phyloP scores from a whole-genome alignment of 441 rosid genomes.

The Breynia disticha region DNA sequence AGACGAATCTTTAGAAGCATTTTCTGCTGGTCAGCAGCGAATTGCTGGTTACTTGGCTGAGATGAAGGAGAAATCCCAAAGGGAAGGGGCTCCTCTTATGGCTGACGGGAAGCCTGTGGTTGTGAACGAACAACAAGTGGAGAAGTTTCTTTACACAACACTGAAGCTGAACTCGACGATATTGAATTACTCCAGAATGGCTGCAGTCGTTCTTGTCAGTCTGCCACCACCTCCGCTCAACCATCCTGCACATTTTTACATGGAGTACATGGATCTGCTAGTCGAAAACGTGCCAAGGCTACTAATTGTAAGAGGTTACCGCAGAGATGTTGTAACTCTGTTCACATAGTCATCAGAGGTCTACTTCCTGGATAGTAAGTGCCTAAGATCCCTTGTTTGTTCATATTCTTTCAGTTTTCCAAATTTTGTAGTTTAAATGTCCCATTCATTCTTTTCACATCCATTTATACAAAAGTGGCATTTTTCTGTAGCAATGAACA shows the following conservation, averaged over 20 bases:
- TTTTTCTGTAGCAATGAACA: neutral
- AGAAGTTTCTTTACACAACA: conserved; percentile 84
- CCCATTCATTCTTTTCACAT: neutral
- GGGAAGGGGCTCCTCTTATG: conserved; percentile 36
- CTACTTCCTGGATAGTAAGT: neutral
- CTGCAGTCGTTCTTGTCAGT: conserved; percentile 94
- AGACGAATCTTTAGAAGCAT: conserved; percentile 82
- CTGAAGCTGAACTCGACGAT: conserved; percentile 89
- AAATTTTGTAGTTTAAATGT: neutral
- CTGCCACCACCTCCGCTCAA: conserved; percentile 76
- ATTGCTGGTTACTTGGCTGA: conserved; percentile 57
- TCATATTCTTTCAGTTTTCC: neutral
- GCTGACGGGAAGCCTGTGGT: conserved; percentile 71
- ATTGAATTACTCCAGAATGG: conserved; percentile 85
- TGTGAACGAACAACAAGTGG: conserved; percentile 84
- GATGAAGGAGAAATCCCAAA: conserved; percentile 47
- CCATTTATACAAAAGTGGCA: neutral
- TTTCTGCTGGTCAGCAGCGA: conserved; percentile 65
- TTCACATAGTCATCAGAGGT: conserved; percentile 45
- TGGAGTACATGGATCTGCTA: conserved; percentile 98
- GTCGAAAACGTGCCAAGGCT: conserved; percentile 91
- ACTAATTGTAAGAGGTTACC: conserved; percentile 95
- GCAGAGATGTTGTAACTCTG: conserved; percentile 91
- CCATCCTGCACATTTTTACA: conserved; percentile 92
- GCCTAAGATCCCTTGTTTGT: neutral